These are phyloP conservation scores for Colletotrichum orbiculare DNA, from an alignment of 2,329 filamentous ascomycete species.

Conservation along the genomic window DNA sequence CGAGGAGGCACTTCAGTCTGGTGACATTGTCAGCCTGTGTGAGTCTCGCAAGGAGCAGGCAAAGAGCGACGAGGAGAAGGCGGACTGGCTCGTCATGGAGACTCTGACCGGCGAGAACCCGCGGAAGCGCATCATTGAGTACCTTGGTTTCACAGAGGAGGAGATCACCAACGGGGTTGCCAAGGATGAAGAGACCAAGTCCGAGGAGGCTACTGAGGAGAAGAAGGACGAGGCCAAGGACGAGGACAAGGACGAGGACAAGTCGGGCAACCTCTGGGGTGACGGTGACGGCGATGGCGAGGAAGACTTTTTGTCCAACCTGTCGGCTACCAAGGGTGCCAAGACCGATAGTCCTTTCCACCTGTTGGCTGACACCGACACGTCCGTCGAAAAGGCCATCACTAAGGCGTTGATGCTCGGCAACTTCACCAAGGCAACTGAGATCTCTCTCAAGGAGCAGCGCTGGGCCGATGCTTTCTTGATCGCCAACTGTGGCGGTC, in stretches of 20 bases:
- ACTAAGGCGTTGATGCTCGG: constrained; percentile 90
- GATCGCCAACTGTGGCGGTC: constrained; percentile 95
- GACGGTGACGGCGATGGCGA: constrained; percentile 71
- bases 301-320: constrained; percentile 85
- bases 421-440: constrained; percentile 88
- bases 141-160: constrained; percentile 85
- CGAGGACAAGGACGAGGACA: constrained; percentile 50
- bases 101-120: constrained; percentile 87
- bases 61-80: constrained; percentile 89
- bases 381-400: constrained; percentile 84
- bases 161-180: constrained; percentile 62
- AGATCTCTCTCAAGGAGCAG: constrained; percentile 88
- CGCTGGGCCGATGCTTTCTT: constrained; percentile 96
- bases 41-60: constrained; percentile 80
- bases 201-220: constrained; percentile 46
- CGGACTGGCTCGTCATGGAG: constrained; percentile 95
- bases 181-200: constrained; percentile 42
- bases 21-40: constrained; percentile 83
- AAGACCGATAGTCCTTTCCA: constrained; percentile 96
- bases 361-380: constrained; percentile 86
- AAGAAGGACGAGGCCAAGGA: constrained; percentile 46
- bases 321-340: constrained; percentile 88
- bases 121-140: constrained; percentile 86
- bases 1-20: constrained; percentile 81
- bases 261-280: constrained; percentile 80